Base-by-base conservation (phyloP, 257 asterid genomes). In the Echites panduratus region DNA sequence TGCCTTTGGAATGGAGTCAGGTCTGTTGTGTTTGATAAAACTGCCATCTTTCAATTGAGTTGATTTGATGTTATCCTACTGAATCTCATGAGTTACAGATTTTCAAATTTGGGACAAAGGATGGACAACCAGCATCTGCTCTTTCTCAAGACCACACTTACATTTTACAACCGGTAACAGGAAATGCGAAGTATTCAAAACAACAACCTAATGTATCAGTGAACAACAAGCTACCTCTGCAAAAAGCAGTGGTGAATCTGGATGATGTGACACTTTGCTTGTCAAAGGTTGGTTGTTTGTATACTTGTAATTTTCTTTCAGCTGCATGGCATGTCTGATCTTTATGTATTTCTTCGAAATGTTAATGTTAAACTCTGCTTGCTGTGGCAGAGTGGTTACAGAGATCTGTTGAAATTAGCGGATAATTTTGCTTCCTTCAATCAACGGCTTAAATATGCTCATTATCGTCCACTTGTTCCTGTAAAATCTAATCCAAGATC, bases 201-300 rank as follows among this genome's bases (percentile, higher is more conserved):
- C 95, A 88, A 82, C 95, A 88, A 64, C 78, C 88, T 41, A 84
- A 82, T 80, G 74, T 72, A 61, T 85, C 99, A 53, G 78, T 75
- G 70, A 82, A 78, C 68, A 86, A 82, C 52, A 82, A 82, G 72
- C 91, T 86, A 70, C 89, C 95, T 32, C 81, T 78, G 75, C 99
- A 94, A 78, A 89, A 82, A 76, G 97, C 97, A 70, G 85, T 77
- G 48, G 96, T 91, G 81, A 79, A 88, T 85, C 86, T 94, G 81
- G 99, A 94, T 70, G 96, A 91, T 74, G 99, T 91, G 79, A 91
- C 97, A 54, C 92, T 94, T 74, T 88, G 99, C 79, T 80, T 94
- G 86, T 94, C 99, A 62, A 94, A 87, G 97, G 99, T 85, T 70
- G 75, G 86, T 48, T 41, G 54, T 81, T 52, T 32, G 53, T 59